Evolutionary conservation across 306 rosid genomes (phyloP), one percentile per base, ranked within the genome.

Genomic region (Castanea crenata): DNA sequence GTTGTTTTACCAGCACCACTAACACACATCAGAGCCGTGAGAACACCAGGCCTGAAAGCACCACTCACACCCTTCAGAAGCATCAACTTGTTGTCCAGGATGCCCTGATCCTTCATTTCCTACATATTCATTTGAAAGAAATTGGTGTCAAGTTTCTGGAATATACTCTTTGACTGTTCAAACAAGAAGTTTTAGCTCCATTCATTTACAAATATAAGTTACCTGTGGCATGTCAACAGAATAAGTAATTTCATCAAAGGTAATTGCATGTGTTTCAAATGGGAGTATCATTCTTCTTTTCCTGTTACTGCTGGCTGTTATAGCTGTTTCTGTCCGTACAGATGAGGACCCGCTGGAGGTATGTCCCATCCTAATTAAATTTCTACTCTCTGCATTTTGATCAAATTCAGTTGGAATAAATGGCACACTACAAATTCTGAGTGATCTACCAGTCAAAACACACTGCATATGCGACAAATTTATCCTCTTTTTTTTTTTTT

Each of bases 1-100:
- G 98, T 94, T 55, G 97, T 94, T 85, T 94, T 94, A 19, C 98
- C 97, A 72, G 97, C 98, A 58, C 98, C 98, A 46, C 97, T 92
- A 27, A 94, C 90, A 31, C 97, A 97, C 98, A 94, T 91, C 4
- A 92, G 86, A 77, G 98, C 97, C 54, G 98, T 92, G 76, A 94
- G 90, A 78, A 94, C 92, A 44, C 98, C 98, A n/a, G 98, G 98
- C 86, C 93, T 89, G 72, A 92, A 94, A 71, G 89, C 89, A 41
- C 98, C 98, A 80, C 93, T 91, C 13, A 92, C 92, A 69, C 89
- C 89, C 69, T 87, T 94, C 74, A 94, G 79, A 65, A 94, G 94
- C 80, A 88, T 88, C 78, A 94, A 76, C 55, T 82, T 94, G 32
- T 94, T 92, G 79, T 91, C 93, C 9, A 31, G 1, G 41, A 90